Base-by-base conservation (phyloP, 2,329 filamentous ascomycete species). In the Fonsecaea erecta region DNA sequence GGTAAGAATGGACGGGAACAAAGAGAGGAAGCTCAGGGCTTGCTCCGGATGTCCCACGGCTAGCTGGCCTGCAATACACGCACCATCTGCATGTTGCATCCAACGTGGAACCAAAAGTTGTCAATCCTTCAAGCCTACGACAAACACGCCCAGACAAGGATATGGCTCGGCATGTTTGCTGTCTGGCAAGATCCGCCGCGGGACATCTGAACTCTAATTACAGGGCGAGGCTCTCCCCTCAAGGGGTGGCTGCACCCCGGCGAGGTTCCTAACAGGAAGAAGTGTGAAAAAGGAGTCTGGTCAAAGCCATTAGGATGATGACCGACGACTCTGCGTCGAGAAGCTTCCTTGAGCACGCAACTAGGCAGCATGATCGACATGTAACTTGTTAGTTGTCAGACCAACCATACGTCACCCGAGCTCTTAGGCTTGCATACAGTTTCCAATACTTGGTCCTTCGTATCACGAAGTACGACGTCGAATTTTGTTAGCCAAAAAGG, bases 141-240 rank as follows among this genome's bases (percentile, higher is more conserved):
- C 60, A 62, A 65, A 65, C 53, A 48, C 40, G 63, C 63, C 63
- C 24, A 65, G 63, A 30, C 52, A 52, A 59, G 63, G 52, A 43
- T 65, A 32, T 8, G 32, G 61, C 46, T 65, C 53, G 63, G 63
- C 63, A 40, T 58, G 52, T 65, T 65, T 65, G 62, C 24, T 37
- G 32, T 21, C 52, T 18, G 28, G 24, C 32, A 26, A 40, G 43
- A n/a, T 48, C 43, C n/a, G 43, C 43, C 2, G 43, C 37, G 18
- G 37, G 37, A 24, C 11, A 24, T 48, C 7, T 24, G 43, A 48
- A 48, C 43, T 48, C 43, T 48, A 48, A 24, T 48, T 9, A n/a
- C n/a, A n/a, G 18, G 43, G 35, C 55, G 54, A 63, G 61, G 61
- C 61, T 51, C 18, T 26, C 30, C 12, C 28, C 9, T 40, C 53